Conservation (phyloP, 495 filamentous ascomycete species). For the Penicillium simplicissimum region DNA sequence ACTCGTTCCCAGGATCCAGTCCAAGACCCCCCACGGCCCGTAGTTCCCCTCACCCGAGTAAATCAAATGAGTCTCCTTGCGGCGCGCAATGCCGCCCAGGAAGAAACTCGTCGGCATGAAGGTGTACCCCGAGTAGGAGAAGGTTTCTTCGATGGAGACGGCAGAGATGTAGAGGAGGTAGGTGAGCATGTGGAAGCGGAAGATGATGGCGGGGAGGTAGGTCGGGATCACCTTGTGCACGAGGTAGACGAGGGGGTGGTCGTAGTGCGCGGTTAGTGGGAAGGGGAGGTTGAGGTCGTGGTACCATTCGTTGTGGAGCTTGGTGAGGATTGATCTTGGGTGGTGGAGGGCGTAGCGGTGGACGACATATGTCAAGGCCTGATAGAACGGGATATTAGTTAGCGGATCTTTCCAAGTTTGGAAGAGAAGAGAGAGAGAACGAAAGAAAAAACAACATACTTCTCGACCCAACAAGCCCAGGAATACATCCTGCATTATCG, state of each 20-base stretch:
- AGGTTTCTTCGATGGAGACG: conserved; percentile 73
- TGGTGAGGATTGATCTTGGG: conserved; percentile 32
- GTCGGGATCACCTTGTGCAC: conserved; percentile 69
- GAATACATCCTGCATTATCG: conserved; percentile 53
- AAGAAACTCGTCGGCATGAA: conserved; percentile 70
- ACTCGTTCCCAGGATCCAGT: conserved; percentile 73
- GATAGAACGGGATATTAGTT: not conserved
- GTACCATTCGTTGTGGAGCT: conserved; percentile 62
- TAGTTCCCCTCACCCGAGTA: conserved; percentile 68
- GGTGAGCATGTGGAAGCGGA: conserved; percentile 75
- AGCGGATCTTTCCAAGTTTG: not conserved
- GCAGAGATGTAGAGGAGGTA: conserved; percentile 69
- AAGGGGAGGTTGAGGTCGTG: conserved; percentile 64
- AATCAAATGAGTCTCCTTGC: conserved; percentile 68
- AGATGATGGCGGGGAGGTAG: conserved; percentile 66
- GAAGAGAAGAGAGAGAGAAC: too few relatives aligned
- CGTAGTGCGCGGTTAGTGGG: conserved; percentile 69
- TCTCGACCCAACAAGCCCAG: conserved; percentile 56
- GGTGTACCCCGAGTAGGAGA: conserved; percentile 76
- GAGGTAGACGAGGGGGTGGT: conserved; percentile 77
- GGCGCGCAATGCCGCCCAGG: conserved; percentile 69
- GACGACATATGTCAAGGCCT: conserved; percentile 63
- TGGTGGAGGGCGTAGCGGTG: conserved; percentile 73
- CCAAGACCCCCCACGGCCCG: conserved; percentile 73
- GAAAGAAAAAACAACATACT: conserved; percentile 32